Conservation (phyloP, 441 rosid species). For the Pelargonium fulgidum region DNA sequence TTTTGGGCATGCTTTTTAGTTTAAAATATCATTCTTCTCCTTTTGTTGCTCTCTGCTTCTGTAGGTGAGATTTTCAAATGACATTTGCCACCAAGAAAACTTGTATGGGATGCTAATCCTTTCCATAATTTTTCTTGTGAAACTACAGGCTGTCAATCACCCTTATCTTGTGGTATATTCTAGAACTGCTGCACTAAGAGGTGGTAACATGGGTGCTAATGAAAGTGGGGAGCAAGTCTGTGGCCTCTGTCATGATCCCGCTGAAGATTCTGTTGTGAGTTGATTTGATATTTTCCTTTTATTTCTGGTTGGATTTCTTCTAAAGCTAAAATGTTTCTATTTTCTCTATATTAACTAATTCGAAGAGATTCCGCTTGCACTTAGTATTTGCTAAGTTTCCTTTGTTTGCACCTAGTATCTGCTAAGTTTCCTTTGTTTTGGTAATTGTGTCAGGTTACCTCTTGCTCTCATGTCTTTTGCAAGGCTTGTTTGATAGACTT, state of each 20-base stretch:
- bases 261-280: conserved; percentile 75
- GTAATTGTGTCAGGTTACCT: conserved; percentile 53
- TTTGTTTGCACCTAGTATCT: neutral
- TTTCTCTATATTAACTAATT: neutral
- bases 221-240: conserved; percentile 54
- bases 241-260: conserved; percentile 72
- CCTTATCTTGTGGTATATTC: conserved; percentile 94
- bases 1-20: neutral
- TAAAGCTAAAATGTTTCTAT: neutral
- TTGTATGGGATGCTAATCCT: neutral
- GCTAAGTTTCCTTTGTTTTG: neutral
- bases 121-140: conserved; percentile 13
- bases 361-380: neutral
- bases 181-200: conserved; percentile 38
- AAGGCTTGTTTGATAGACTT: conserved; percentile 75
- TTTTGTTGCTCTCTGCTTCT: neutral
- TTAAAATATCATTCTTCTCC: neutral
- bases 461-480: conserved; percentile 80
- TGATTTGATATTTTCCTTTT: conserved; percentile 2
- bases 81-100: neutral
- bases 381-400: neutral
- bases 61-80: neutral
- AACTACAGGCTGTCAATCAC: conserved; percentile 89
- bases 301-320: conserved; percentile 11
- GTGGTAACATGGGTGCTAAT: conserved; percentile 27